Conservation (phyloP, 768 basidiomycete genomes). For the Suillus bovinus region DNA sequence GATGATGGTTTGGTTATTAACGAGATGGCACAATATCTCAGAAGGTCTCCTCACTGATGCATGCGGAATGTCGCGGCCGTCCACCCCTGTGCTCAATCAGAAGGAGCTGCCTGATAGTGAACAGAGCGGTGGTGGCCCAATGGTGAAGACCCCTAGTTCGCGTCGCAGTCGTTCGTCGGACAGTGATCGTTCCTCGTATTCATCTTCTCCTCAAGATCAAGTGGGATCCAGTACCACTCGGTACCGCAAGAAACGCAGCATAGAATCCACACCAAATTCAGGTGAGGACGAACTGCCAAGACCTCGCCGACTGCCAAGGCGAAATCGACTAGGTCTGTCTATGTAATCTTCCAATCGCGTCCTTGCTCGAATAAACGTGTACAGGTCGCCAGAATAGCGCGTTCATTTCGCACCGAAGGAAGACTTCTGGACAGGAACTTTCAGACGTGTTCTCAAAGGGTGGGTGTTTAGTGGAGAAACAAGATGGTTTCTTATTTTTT, state of each 20-base stretch:
- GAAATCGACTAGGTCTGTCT: conserved; percentile 8
- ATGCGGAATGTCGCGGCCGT: conserved; percentile 24
- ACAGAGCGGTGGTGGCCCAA: not conserved
- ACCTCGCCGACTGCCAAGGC: not conserved
- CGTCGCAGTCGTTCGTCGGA: conserved; percentile 10
- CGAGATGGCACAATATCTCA: conserved; percentile 28
- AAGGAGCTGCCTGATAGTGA: not conserved
- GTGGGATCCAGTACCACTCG: conserved; percentile 15
- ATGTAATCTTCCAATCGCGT: conserved; percentile 9
- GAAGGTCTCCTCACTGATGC: conserved; percentile 25
- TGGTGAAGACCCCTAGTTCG: conserved; percentile 12
- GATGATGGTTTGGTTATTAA: conserved; percentile 36
- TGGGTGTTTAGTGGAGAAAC: not conserved
- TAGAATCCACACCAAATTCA: conserved; percentile 13
- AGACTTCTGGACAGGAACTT: not conserved
- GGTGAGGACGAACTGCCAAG: not conserved
- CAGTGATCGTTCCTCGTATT: conserved; percentile 5
- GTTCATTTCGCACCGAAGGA: not conserved
- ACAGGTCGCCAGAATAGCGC: not conserved
- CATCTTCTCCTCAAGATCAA: conserved; percentile 17
- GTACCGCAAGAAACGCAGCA: conserved; percentile 16
- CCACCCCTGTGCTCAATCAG: conserved; percentile 11
- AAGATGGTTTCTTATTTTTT: not conserved
- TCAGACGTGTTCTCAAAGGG: conserved; percentile 26
- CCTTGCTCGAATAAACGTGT: not conserved